Base-by-base conservation (phyloP, 1,139 yeast species). In the Yamadazyma friedrichii region DNA sequence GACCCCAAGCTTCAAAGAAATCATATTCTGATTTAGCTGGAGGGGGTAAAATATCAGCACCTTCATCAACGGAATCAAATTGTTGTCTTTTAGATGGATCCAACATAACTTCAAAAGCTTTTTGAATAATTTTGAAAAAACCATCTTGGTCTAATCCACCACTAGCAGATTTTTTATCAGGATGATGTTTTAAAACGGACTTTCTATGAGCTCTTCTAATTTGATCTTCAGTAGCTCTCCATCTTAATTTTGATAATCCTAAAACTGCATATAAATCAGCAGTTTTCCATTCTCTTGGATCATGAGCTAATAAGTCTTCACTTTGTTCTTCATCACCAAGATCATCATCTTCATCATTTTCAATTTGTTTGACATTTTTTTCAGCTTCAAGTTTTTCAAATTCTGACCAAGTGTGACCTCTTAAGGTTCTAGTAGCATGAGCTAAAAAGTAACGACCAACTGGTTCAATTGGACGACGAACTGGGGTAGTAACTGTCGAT, bases 351-450 rank as follows among this genome's bases (percentile, higher is more conserved):
- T 71, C 76, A 54, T 75, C 70, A 52, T 79, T 84, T 58, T 87
- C 95, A 46, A 83, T 80, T 48, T 70, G 70, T 58, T 79, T 78
- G 58, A 88, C 96, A 65, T 88, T 88, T 69, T 82, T 84, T 64
- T 84, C 95, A 47, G 96, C 97, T 74, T 91, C 95, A 55, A 89
- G 74, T 64, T 86, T 84, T 71, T 93, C 98, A 60, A 80, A 93
- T 69, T 94, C 98, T 41, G 97, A 88, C 96, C 97, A 93, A 44
- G 98, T 88, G 71, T 95, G 96, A 65, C 96, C 96, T 70, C 96
- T 83, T 55, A 91, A 76, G 47, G 95, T 82, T 76, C 98, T 86
- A 54, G 96, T 84, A 46, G 98, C 98, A 61, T 94, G 98, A 44
- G 97, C 96, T 59, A 94, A 76, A 72, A 88, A 93, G 62, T 80